Evolutionary conservation across 176 grass and related monocot genomes (phyloP).

Genomic region (Oryza glaberrima): DNA sequence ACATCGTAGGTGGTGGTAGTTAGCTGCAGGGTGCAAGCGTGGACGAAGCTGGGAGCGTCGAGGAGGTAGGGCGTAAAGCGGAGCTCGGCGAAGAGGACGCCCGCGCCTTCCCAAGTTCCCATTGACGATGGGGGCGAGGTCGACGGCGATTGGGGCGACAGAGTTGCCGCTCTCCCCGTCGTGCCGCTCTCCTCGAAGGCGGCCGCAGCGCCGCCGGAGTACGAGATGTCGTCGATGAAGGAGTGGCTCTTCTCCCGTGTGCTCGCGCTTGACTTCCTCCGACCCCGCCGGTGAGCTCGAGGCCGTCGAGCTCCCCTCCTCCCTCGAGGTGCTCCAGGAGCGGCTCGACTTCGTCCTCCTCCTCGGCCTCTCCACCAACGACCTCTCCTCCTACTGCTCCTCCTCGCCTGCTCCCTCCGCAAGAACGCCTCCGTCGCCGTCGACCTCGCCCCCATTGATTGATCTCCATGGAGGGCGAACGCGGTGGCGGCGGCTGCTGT

Average conservation of each 20-base stretch:
- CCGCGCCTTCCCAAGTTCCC: too few species aligned
- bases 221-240: constrained; percentile 89
- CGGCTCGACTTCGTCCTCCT: constrained; percentile 94
- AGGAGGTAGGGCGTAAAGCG: too few species aligned
- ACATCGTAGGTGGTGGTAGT: too few species aligned
- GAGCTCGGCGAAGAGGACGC: too few species aligned
- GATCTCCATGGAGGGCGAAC: too few species aligned
- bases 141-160: too few species aligned
- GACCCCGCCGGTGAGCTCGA: constrained; percentile 80
- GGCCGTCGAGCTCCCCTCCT: constrained; percentile 84
- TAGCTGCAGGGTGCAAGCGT: too few species aligned
- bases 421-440: constrained; percentile 53
- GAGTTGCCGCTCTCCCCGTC: not conserved
- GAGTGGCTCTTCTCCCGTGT: constrained; percentile 92
- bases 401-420: constrained; percentile 83
- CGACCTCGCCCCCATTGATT: too few species aligned
- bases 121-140: too few species aligned
- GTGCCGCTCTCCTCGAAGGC: constrained; percentile 27
- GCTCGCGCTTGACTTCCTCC: constrained; percentile 80
- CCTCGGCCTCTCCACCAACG: constrained; percentile 86
- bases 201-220: constrained; percentile 78
- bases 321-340: constrained; percentile 90
- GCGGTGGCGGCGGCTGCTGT: too few species aligned
- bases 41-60: too few species aligned
- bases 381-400: constrained; percentile 82